Evolutionary conservation across 73 alveolate species (phyloP), one percentile per base, ranked within the genome.

Genomic region (Paramecium tetraurelia): DNA sequence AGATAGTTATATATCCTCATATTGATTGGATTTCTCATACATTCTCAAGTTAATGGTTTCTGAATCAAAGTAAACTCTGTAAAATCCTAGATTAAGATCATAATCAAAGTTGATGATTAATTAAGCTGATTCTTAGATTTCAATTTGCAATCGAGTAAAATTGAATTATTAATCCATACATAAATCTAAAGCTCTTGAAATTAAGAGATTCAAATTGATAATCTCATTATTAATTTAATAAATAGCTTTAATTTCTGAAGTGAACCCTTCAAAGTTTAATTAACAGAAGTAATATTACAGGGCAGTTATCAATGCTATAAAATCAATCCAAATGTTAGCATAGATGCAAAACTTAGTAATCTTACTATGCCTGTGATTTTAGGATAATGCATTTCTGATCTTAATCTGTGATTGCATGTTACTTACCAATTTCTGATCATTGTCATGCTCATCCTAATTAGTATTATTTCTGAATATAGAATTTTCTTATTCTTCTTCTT

Each of bases 401-500:
- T 40, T 18, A 3, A 31, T 43, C 7, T 80, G 5, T 46, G 90
- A 80, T 21, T 80, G 6, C 31, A 18, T 43, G 14, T 80, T 24
- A 80, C 38, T 31, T 43, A 46, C 2, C 6, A 80, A 43, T 43
- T 46, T 18, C 10, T 24, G 18, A 44, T 80, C 90, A 80, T 46
- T 63, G 5, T 80, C 90, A 80, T 80, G 0, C 5, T 46, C 75
- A n/a, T 20, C 43, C 5, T 24, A 35, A 44, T 80, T 80, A 46
- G 1, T 20, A 22, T 46, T 22, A 9, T 46, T 43, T 43, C 90
- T 80, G 11, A 80, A 80, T 41, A 80, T 43, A 20, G 90, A 80
- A 35, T 80, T 48, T 16, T 80, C 90, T 3, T 22, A 12, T 44
- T 80, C 90, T 48, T 80, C 70, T 44, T 80, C 90, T 21, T 80